Percentiles rank a stretch among this genome's conserved stretches.
These are phyloP conservation scores for Exophiala spinifera DNA, from an alignment of 2,329 filamentous ascomycete species.

Conservation along the genomic window DNA sequence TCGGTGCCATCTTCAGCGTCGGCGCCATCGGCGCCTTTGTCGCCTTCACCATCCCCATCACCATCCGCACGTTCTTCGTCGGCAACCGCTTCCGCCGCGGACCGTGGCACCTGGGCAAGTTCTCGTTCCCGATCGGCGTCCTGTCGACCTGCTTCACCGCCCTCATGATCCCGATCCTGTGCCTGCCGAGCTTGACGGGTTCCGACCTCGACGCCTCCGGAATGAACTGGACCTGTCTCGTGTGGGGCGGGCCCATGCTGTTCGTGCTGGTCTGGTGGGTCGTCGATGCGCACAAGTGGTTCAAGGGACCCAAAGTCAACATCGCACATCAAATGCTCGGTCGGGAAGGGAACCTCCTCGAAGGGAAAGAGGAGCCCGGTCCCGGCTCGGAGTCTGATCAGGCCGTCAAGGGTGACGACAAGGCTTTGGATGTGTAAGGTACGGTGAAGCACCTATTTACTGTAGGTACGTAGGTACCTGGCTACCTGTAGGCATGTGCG, in stretches of 20 bases:
- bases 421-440: constrained; percentile 14
- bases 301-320: constrained; percentile 36
- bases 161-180: constrained; percentile 67
- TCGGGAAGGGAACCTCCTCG: constrained; percentile 37
- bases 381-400: constrained; percentile 17
- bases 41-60: constrained; percentile 44
- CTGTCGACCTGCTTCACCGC: constrained; percentile 58
- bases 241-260: constrained; percentile 35
- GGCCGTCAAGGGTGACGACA: constrained; percentile 7
- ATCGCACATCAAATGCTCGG: constrained; percentile 43
- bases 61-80: constrained; percentile 49
- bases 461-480: no score
- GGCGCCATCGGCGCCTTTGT: constrained; percentile 67
- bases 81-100: constrained; percentile 62
- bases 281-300: constrained; percentile 35
- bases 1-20: constrained; percentile 68
- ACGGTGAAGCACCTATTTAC: no score
- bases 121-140: constrained; percentile 56
- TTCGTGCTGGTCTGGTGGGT: constrained; percentile 33
- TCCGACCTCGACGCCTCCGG: constrained; percentile 60
- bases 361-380: constrained; percentile 29
- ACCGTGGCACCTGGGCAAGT: constrained; percentile 65
- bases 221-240: constrained; percentile 37
- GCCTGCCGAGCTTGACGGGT: constrained; percentile 59
- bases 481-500: no score